Base-by-base conservation (phyloP, 2,329 filamentous ascomycete species). In the Coniella lustricola region DNA sequence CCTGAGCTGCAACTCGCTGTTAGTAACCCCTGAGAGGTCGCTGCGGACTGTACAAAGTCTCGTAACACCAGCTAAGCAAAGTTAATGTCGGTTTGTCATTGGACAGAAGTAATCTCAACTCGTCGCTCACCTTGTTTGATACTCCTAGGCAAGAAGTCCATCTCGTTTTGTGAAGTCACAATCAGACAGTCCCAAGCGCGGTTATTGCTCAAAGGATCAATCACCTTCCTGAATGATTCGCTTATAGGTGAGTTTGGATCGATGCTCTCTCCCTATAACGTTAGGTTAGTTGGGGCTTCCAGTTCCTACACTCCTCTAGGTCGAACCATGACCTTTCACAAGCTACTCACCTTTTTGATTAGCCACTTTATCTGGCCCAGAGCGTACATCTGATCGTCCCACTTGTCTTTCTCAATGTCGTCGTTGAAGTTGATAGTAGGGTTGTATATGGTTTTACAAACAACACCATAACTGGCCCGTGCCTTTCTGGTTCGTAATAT, bases 401-500 rank as follows among this genome's bases (percentile, higher is more conserved):
- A 64, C 1, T 54, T 46, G 38, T 72, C 69, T 3, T 52, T 53
- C 14, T 55, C 44, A n/a, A 68, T 48, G 0, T 64, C 61, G 48
- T 67, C 64, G 46, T 64, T 57, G 4, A 62, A 54, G 47, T 73
- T 69, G 8, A 59, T 54, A 1, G 51, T 53, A 0, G 67, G 61
- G 25, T 66, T 60, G 40, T 69, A 73, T 21, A 56, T 56, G 44
- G 65, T 55, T 39, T 63, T 61, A 42, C 66, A 64, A 0, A 71
- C 44, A 9, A 72, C 59, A 12, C 68, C 69, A 48, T 73, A 73
- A 52, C 67, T 71, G 4, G 68, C 64, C 17, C 69, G 62, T 12
- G 68, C 68, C 10, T 69, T 60, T 3, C 70, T 60, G 21, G 61
- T 64, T 7, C 66, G 62, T 9, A 79, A 62, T 1, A 77, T 70